A percentile compares a stretch with the other conserved stretches of the same genome.
Evolutionary conservation across 805 yeast genomes (phyloP).

Genomic region (Schizosaccharomyces lindneri): DNA sequence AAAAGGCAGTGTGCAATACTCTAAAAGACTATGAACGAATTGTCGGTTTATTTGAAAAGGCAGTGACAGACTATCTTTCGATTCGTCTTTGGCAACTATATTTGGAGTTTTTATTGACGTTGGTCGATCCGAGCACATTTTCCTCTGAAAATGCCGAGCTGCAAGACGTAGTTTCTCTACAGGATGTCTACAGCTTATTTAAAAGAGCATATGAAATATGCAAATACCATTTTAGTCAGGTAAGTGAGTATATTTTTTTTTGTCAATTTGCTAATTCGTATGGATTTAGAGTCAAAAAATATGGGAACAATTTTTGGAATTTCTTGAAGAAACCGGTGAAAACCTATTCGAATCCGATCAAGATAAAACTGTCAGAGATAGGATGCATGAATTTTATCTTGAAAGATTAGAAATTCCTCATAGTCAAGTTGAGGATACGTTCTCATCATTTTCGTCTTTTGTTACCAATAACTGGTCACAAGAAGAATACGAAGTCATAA

Average conservation of each 20-base stretch:
- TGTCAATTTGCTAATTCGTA: too few relatives aligned
- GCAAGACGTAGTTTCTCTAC: slow-evolving; percentile 2
- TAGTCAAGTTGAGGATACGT: slow-evolving; percentile 9
- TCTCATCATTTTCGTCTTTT: slow-evolving; percentile 11
- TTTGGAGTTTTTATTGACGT: slow-evolving; percentile 3
- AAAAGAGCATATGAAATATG: slow-evolving; percentile 7
- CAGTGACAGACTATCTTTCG: slow-evolving; percentile 6
- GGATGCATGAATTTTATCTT: slow-evolving; percentile 5
- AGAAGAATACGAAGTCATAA: slow-evolving; percentile 10
- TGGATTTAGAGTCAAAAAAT: not conserved
- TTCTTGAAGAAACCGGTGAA: slow-evolving; percentile 1
- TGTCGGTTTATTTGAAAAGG: slow-evolving; percentile 4
- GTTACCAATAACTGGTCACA: slow-evolving; percentile 9
- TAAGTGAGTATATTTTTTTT: not conserved
- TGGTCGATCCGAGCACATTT: not conserved
- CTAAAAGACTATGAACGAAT: slow-evolving; percentile 3
- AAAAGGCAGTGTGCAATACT: not conserved
- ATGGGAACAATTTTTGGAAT: slow-evolving; percentile 9
- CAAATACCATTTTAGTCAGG: slow-evolving; percentile 4
- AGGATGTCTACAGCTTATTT: slow-evolving; percentile 2
- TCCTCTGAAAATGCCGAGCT: slow-evolving; percentile 2
- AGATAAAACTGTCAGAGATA: not conserved
- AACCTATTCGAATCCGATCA: not conserved
- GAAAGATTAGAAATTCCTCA: slow-evolving; percentile 12
- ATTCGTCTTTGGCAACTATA: slow-evolving; percentile 6